Conservation (phyloP, 768 basidiomycete genomes). For the Russula sp. region DNA sequence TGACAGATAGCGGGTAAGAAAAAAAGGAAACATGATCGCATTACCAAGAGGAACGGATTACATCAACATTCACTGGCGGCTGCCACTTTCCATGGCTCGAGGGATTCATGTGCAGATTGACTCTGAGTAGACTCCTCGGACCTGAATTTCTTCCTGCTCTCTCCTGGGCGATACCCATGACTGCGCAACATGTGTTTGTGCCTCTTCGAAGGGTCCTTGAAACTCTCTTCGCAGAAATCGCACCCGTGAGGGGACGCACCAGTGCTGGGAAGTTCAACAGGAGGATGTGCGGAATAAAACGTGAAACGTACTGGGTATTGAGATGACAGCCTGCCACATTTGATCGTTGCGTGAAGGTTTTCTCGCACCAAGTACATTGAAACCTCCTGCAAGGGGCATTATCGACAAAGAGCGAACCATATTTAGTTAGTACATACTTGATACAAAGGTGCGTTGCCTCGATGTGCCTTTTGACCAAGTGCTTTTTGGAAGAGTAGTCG, state of each 20-base stretch:
- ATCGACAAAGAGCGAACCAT: constrained; percentile 29
- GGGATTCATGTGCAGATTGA: constrained; percentile 33
- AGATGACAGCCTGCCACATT: constrained; percentile 54
- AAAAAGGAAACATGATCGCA: constrained; percentile 19
- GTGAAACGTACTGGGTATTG: constrained; percentile 47
- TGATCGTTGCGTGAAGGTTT: constrained; percentile 58
- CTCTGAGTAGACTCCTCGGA: constrained; percentile 25
- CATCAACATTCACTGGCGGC: constrained; percentile 12
- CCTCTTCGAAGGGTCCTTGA: constrained; percentile 64
- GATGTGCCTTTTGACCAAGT: constrained; percentile 67
- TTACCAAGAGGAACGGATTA: background rate
- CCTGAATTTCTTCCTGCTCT: constrained; percentile 39
- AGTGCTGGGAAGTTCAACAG: constrained; percentile 42
- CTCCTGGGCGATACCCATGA: constrained; percentile 52
- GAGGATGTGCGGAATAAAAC: constrained; percentile 21
- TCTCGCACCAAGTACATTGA: constrained; percentile 50
- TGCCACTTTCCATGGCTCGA: constrained; percentile 29
- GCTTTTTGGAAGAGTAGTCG: constrained; percentile 52
- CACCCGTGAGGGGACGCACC: constrained; percentile 55
- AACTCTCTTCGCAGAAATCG: constrained; percentile 50
- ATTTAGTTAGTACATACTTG: constrained; percentile 44
- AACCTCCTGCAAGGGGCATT: constrained; percentile 43
- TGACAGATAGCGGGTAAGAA: constrained; percentile 14
- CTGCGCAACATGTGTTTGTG: constrained; percentile 55
- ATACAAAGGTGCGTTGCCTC: constrained; percentile 59